Base-by-base conservation (phyloP, 2,329 filamentous ascomycete genomes). In the Tolypocladium guangdongense region DNA sequence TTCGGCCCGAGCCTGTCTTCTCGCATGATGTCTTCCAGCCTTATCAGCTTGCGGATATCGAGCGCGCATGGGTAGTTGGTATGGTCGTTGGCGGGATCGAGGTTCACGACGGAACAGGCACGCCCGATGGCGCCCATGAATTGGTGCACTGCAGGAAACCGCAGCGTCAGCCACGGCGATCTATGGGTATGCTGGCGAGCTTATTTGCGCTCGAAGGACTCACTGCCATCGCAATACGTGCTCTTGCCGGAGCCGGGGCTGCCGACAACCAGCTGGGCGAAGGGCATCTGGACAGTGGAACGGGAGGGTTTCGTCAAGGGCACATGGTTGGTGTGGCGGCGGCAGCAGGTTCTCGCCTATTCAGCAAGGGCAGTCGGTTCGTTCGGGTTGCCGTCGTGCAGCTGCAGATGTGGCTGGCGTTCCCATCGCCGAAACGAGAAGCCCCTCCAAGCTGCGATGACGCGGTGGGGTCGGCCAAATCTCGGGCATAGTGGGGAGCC, bases 41-140 rank as follows among this genome's bases (percentile, higher is more conserved):
- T 95, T 37, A 97, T 83, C 1, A 99, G 75, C 54, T 87, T 82
- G 56, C 93, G 86, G 52, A 99, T 92, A 65, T 99, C 93, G 60
- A 99, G 79, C 6, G 91, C 91, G 63, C 86, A 90, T 22, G 87
- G 84, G 69, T 97, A 99, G 57, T 83, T 88, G 1, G 90, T 93
- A 56, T 86, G 84, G 65, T 97, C 92, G 75, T 99, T 99, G 52
- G 93, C 93, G 30, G 93, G 93, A 71, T 99, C 93, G 59, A 99
- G 85, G 68, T 99, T 99, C 55, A 96, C 89, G 38, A 97, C 84
- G 18, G 90, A 95, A 75, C 90, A 96, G 70, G 95, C 91, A 54
- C 93, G 87, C 56, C 91, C 90, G 67, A 99, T 96, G 58, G 93
- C 92, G 59, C 86, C 86, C 78, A 97, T 87, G 74, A 99, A 99